Conservation (phyloP, 2,329 filamentous ascomycete genomes). For the Tolypocladium inflatum region DNA sequence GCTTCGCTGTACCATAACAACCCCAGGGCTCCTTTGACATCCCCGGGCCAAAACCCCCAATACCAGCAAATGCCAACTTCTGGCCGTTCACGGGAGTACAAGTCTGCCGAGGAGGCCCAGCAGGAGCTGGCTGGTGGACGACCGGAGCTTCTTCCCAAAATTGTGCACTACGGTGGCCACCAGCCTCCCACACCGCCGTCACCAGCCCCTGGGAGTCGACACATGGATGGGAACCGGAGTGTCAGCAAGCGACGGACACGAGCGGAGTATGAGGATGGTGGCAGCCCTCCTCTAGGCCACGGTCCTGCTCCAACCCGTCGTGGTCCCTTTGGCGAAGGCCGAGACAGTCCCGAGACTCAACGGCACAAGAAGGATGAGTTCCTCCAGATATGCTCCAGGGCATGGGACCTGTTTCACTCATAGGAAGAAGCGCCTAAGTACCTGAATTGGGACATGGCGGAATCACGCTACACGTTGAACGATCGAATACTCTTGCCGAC, state of each 20-base stretch:
- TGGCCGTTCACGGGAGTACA: conserved; percentile 72
- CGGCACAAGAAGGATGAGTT: conserved; percentile 90
- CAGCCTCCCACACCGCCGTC: conserved; percentile 90
- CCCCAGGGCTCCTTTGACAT: conserved; percentile 60
- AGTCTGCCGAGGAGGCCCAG: conserved; percentile 92
- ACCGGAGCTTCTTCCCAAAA: conserved; percentile 81
- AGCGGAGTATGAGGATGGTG: conserved; percentile 90
- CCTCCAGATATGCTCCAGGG: conserved; percentile 71
- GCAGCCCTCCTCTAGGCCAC: conserved; percentile 72
- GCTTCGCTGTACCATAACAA: conserved; percentile 47
- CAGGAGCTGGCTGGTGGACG: conserved; percentile 84
- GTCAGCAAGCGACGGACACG: conserved; percentile 65
- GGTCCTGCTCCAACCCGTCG: conserved; percentile 53
- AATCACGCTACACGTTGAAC: background rate
- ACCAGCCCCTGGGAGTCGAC: conserved; percentile 47
- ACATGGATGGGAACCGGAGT: conserved; percentile 43
- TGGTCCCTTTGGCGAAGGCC: conserved; percentile 70
- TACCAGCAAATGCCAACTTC: conserved; percentile 42
- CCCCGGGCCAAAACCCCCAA: conserved; percentile 60
- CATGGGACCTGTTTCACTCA: conserved; percentile 96
- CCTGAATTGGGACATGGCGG: background rate
- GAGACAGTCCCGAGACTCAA: conserved; percentile 76
- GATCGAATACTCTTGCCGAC: background rate
- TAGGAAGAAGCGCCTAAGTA: conserved; percentile 29
- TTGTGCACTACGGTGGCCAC: conserved; percentile 91